Percentiles rank a stretch among this genome's conserved stretches.
Evolutionary conservation across 2,329 filamentous ascomycete species (phyloP).

Genomic region (Podosphaera xanthii): DNA sequence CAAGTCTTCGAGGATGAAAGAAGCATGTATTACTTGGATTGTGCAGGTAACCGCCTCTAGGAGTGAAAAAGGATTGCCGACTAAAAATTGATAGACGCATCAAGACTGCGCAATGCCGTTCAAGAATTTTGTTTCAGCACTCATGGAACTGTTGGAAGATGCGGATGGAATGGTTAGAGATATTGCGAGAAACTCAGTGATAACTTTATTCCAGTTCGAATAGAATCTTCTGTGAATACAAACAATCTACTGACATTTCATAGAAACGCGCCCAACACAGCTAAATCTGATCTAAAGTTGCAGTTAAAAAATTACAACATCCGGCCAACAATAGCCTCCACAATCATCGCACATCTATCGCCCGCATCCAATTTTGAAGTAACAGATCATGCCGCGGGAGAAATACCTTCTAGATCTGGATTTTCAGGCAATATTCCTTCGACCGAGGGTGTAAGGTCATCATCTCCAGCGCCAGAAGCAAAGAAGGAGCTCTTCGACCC

Average conservation of each 20-base stretch:
- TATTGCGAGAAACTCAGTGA: constrained; percentile 57
- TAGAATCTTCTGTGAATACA: background rate
- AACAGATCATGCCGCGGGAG: constrained; percentile 11
- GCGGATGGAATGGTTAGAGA: constrained; percentile 75
- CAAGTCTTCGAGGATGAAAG: constrained; percentile 66
- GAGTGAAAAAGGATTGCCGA: background rate
- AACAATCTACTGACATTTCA: constrained; percentile 3
- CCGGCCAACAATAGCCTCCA: constrained; percentile 61
- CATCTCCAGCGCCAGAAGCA: constrained; percentile 38
- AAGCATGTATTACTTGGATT: constrained; percentile 67
- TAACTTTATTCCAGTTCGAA: constrained; percentile 60
- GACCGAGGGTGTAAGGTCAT: constrained; percentile 21
- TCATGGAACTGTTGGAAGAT: constrained; percentile 78
- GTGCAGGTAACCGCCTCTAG: constrained; percentile 32
- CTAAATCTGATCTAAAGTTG: constrained; percentile 72
- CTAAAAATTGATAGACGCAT: constrained; percentile 38
- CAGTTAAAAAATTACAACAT: constrained; percentile 71
- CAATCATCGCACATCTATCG: constrained; percentile 54
- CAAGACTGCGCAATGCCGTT: constrained; percentile 59
- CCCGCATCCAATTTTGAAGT: constrained; percentile 20
- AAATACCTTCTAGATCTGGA: constrained; percentile 21
- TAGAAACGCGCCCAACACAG: constrained; percentile 55
- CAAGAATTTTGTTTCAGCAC: constrained; percentile 54
- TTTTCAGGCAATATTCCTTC: constrained; percentile 31
- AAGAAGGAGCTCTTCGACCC: constrained; percentile 54